phyloP scores from a whole-genome alignment of 495 filamentous ascomycete species.

The Hyaloscypha bicolor region DNA sequence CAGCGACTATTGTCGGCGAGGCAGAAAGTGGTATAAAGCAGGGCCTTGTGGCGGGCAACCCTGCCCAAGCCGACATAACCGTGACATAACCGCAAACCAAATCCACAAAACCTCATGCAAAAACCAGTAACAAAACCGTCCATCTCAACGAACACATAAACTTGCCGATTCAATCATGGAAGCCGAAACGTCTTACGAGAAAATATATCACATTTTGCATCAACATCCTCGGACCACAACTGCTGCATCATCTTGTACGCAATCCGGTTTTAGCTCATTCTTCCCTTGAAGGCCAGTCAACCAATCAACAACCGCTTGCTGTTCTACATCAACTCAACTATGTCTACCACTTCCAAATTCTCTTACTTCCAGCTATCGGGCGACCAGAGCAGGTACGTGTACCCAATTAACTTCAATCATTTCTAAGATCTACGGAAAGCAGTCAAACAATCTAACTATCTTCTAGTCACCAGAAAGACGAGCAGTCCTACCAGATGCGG shows the following conservation, averaged over 20 bases:
- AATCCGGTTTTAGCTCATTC: slow-evolving; percentile 2
- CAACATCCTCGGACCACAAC: slow-evolving; percentile 4
- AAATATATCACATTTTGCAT: not conserved
- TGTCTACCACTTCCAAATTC: slow-evolving; percentile 1
- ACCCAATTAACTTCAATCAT: slow-evolving; percentile 5
- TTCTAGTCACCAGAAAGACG: slow-evolving; percentile 2
- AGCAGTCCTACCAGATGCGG: slow-evolving; percentile 9
- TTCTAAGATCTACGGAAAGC: slow-evolving; percentile 4
- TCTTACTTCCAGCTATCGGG: slow-evolving; percentile 10
- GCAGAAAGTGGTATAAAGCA: slow-evolving; percentile 2
- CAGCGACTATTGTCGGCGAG: not conserved
- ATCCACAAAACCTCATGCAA: slow-evolving; percentile 6
- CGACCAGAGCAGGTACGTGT: slow-evolving; percentile 9
- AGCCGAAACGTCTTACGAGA: not conserved
- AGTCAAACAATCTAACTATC: slow-evolving; percentile 4
- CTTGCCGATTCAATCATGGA: not conserved
- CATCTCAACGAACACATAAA: slow-evolving; percentile 8
- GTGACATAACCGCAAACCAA: slow-evolving; percentile 9
- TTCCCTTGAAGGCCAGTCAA: not conserved
- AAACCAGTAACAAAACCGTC: slow-evolving; percentile 11
- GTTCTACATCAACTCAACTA: not conserved
- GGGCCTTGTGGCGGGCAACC: not conserved
- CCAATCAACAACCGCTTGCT: slow-evolving; percentile 5
- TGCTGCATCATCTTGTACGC: slow-evolving; percentile 3
- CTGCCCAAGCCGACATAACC: slow-evolving; percentile 4